Base-by-base conservation (phyloP, 202 grass and related monocot species). In the Panicum virgatum region DNA sequence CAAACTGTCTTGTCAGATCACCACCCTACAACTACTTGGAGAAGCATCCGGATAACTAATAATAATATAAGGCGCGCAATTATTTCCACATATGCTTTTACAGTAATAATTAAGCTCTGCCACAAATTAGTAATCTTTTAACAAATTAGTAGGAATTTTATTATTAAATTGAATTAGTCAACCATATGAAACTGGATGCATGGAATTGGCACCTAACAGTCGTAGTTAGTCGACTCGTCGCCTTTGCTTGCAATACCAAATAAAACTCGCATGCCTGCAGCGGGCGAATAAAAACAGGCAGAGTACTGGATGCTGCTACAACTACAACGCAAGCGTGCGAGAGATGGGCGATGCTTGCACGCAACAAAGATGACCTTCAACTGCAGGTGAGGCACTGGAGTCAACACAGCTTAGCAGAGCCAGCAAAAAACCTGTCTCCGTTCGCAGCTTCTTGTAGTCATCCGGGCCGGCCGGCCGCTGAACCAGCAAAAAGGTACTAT, bases 181-280 rank as follows among this genome's bases (percentile, higher is more conserved):
- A 72, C 44, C 27, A 30, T 48, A n/a, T n/a, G 20, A 48, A 81
- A 66, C 56, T 64, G 38, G 9, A 1, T 40, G 36, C n/a, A n/a
- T n/a, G n/a, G 16, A 82, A 26, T 11, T 27, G 27, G 27, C 27
- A 12, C 54, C 25, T 66, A 66, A 13, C 22, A 66, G 34, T 26
- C n/a, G 3, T 34, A 34, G 32, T 4, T 50, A 30, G 0, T 58
- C 5, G 39, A 39, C n/a, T n/a, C n/a, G 14, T 37, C 22, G 3
- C 46, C 48, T 80, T 81, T 81, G 84, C 50, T 68, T 81, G 42
- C 5, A 60, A 61, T 82, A 45, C 52, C 67, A 69, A 65, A 66
- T 18, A 18, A 42, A 76, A 6, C 7, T 43, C 1, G 51, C 74
- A 32, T 46, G 40, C 13, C n/a, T n/a, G n/a, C n/a, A 5, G n/a